Base-by-base conservation (phyloP, 2,329 filamentous ascomycete genomes). In the Neodidymelliopsis sp. region DNA sequence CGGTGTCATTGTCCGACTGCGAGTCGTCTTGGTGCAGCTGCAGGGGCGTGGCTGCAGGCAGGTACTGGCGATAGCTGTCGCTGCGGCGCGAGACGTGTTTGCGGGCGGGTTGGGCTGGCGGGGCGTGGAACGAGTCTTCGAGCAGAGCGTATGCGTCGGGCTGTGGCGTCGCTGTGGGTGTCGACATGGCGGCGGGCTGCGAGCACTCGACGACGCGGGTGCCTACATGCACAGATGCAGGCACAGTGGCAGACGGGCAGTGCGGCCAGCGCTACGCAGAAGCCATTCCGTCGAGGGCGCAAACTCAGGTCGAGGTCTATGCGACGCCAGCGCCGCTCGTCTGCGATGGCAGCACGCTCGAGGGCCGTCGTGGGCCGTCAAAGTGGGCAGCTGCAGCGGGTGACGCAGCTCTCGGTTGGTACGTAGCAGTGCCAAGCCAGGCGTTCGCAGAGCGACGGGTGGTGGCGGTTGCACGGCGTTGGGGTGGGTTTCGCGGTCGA, bases 41-140 rank as follows among this genome's bases (percentile, higher is more conserved):
- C 22, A 67, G 59, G 11, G 69, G 65, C 16, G 50, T 53, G 9
- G 64, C 53, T 13, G 61, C 53, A 12, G 59, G 63, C 24, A 58
- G 51, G 34, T 59, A 45, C 47, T 53, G 59, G 54, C 59, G 57
- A 36, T 56, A 43, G 40, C 63, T 62, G 61, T 70, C 60, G 44
- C 45, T 63, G 33, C 57, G 63, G 24, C 60, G 64, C 25, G 68
- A 60, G 19, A 69, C 51, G 11, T 59, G 49, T 33, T 62, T 66
- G 54, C 66, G 61, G 0, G 66, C 50, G 50, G 56, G 63, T 12
- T 66, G 52, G 22, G 61, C 56, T 7, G 69, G 61, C 6, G 62
- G 56, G 29, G 62, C 39, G 28, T 60, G 44, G 57, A 70, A 70
- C 13, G 69, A 66, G 18, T 63, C 62, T 33, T 71, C 66, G 42